Percentiles rank a stretch among this genome's conserved stretches.
phyloP scores from a whole-genome alignment of 2,329 filamentous ascomycete genomes.

The Xylariaceae sp. region DNA sequence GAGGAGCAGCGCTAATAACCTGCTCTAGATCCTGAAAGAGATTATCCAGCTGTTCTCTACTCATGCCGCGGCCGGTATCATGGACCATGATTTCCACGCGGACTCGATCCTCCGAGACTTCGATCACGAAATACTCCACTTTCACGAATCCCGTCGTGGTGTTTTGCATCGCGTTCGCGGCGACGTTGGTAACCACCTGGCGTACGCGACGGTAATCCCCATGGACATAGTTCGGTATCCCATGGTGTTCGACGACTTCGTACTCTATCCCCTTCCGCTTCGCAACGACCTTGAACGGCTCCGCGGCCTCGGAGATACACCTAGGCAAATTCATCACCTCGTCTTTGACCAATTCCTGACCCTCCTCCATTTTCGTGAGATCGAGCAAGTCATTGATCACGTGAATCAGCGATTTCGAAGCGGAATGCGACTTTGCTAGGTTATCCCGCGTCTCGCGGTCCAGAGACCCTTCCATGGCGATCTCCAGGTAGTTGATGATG shows the following conservation, averaged over 20 bases:
- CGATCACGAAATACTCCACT: constrained; percentile 62
- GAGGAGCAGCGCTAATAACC: constrained; percentile 44
- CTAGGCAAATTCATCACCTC: constrained; percentile 68
- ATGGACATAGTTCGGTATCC: constrained; percentile 63
- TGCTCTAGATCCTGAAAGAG: constrained; percentile 56
- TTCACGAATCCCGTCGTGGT: constrained; percentile 62
- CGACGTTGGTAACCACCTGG: constrained; percentile 76
- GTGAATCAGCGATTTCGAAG: constrained; percentile 87
- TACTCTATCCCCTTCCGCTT: constrained; percentile 70
- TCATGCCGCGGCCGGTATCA: constrained; percentile 74
- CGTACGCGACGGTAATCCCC: constrained; percentile 77
- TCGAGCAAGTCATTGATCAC: constrained; percentile 91
- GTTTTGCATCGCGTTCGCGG: constrained; percentile 78
- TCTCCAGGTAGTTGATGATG: constrained; percentile 92
- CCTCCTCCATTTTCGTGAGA: constrained; percentile 81
- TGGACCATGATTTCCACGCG: constrained; percentile 69
- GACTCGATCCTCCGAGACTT: constrained; percentile 47
- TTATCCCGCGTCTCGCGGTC: constrained; percentile 83
- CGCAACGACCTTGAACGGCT: constrained; percentile 67
- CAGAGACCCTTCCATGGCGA: constrained; percentile 73
- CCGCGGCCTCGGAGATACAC: constrained; percentile 71
- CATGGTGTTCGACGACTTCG: constrained; percentile 59
- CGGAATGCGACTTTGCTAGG: constrained; percentile 76
- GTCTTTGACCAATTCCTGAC: constrained; percentile 70
- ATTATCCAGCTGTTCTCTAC: constrained; percentile 42